Conservation (phyloP, 805 yeast genomes). For the Monosporozyma unispora region DNA sequence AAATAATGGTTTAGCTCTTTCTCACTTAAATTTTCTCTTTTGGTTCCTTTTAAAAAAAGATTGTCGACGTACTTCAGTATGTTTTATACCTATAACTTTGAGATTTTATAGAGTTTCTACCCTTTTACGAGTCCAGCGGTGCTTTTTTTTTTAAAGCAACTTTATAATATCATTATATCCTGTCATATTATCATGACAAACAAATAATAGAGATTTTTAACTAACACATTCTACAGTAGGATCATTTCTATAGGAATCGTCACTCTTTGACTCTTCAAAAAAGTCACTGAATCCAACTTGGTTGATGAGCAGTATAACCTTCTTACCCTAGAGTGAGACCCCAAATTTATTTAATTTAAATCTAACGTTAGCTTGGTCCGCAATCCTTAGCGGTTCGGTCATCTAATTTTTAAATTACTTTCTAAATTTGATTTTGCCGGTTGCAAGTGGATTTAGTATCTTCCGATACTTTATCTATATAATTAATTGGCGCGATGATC, state of each 20-base stretch:
- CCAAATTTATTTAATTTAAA: constrained; percentile 5
- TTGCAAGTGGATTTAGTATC: constrained; percentile 8
- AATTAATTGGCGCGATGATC: constrained; percentile 96
- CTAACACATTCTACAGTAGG: constrained; percentile 61
- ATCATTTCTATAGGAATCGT: constrained; percentile 99
- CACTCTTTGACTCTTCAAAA: constrained; percentile 97
- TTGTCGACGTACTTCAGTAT: constrained; percentile 95
- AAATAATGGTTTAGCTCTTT: constrained; percentile 31
- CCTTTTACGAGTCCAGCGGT: neutral
- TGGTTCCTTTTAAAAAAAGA: constrained; percentile 19
- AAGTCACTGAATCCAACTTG: constrained; percentile 99
- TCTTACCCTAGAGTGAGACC: constrained; percentile 87
- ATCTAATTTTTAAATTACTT: constrained; percentile 40
- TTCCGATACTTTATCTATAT: constrained; percentile 10
- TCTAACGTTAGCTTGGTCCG: constrained; percentile 55
- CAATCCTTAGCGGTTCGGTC: constrained; percentile 86
- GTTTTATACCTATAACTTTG: constrained; percentile 29
- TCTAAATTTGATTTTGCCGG: constrained; percentile 18
- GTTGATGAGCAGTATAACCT: constrained; percentile 92
- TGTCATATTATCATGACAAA: neutral
- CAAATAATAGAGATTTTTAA: constrained; percentile 13
- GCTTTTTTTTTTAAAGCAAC: neutral
- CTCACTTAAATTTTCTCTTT: constrained; percentile 27
- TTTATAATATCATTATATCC: neutral
- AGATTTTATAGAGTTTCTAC: neutral